A percentile compares a stretch with the other conserved stretches of the same genome.
Evolutionary conservation across 2,329 filamentous ascomycete genomes (phyloP).

Genomic region (Aspergillus pseudoterreus): DNA sequence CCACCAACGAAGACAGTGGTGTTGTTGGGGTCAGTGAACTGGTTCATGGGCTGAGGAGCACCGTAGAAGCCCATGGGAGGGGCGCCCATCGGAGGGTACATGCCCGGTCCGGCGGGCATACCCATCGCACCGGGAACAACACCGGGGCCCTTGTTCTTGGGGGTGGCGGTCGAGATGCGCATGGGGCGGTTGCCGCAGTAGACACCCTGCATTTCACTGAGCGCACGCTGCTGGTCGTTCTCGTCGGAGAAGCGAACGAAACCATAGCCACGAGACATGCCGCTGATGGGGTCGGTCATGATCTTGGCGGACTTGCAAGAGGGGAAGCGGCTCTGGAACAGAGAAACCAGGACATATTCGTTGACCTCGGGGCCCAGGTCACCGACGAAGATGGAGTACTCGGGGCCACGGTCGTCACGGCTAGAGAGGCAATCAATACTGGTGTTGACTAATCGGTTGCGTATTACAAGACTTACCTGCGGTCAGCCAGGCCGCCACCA

Average conservation of each 20-base stretch:
- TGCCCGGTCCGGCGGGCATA: slow-evolving; percentile 56
- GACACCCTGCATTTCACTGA: slow-evolving; percentile 98
- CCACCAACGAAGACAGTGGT: slow-evolving; percentile 98
- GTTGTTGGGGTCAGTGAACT: slow-evolving; percentile 99
- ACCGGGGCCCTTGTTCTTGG: slow-evolving; percentile 74
- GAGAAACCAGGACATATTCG: slow-evolving; percentile 93
- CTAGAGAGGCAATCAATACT: slow-evolving; percentile 19
- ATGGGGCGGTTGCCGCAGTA: slow-evolving; percentile 98
- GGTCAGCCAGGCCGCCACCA: slow-evolving; percentile 89
- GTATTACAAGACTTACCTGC: slow-evolving; percentile 58
- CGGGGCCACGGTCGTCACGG: slow-evolving; percentile 91
- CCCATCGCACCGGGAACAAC: slow-evolving; percentile 50
- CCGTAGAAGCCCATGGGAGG: slow-evolving; percentile 64
- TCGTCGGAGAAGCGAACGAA: slow-evolving; percentile 97
- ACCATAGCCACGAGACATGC: slow-evolving; percentile 95
- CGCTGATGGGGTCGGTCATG: slow-evolving; percentile 97
- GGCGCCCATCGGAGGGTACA: slow-evolving; percentile 65
- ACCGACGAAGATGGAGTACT: slow-evolving; percentile 96
- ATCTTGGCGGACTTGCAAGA: slow-evolving; percentile 99
- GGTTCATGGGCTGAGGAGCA: slow-evolving; percentile 85
- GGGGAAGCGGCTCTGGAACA: slow-evolving; percentile 94
- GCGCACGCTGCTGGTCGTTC: slow-evolving; percentile 89
- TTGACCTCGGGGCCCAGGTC: slow-evolving; percentile 98
- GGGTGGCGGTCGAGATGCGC: slow-evolving; percentile 96
- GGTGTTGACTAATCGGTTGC: not conserved